Percentiles rank a stretch among this genome's conserved stretches.
These are phyloP conservation scores for Backusella morwellensis DNA, from an alignment of 192 early-diverging fungal species.

Conservation along the genomic window DNA sequence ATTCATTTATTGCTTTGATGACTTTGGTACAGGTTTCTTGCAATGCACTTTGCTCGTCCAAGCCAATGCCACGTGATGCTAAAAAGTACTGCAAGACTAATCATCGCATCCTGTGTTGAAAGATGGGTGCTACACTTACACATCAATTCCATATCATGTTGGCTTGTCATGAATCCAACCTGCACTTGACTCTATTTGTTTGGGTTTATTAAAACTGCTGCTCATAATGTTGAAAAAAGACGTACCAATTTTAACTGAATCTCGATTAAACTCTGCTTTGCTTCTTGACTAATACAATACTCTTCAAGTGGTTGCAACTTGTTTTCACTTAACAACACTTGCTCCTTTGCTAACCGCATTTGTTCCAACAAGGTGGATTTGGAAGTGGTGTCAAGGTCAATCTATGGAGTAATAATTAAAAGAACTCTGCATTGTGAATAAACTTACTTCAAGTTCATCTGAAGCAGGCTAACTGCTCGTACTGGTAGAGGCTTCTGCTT, in stretches of 20 bases:
- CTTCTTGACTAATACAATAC: neutral
- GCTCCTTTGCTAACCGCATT: slow-evolving; percentile 3
- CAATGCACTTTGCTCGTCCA: neutral
- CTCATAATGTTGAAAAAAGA: neutral
- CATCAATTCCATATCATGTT: neutral
- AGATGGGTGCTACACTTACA: neutral
- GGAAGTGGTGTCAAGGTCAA: neutral
- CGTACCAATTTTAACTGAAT: neutral
- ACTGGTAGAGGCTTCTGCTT: no score
- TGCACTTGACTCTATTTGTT: slow-evolving; percentile 5
- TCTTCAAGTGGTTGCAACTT: neutral
- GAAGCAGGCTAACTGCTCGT: neutral
- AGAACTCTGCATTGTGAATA: neutral
- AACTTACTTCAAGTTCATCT: neutral
- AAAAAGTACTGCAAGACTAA: neutral
- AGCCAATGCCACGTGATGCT: neutral
- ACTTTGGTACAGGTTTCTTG: neutral
- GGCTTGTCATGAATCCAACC: neutral
- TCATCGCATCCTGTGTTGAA: no score
- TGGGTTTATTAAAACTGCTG: neutral
- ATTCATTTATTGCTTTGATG: neutral
- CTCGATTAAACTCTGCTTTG: neutral
- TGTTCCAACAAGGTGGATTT: neutral
- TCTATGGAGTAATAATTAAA: neutral
- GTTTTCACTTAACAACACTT: neutral